These are phyloP conservation scores for Rossbeevera mucosa DNA, from an alignment of 768 basidiomycete genomes.

Conservation along the genomic window DNA sequence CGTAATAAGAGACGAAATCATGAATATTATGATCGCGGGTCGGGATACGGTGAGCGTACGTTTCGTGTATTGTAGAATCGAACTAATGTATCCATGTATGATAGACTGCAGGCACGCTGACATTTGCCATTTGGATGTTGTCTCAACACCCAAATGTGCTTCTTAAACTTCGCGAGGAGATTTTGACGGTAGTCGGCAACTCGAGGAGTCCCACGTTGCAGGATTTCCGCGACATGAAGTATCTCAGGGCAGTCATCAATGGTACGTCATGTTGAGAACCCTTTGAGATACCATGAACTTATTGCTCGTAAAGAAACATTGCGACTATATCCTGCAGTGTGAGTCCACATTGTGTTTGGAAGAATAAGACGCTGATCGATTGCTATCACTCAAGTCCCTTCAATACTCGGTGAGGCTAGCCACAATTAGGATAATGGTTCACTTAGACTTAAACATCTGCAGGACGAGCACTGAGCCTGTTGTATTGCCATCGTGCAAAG, in stretches of 20 bases:
- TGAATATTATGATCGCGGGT: conserved; percentile 37
- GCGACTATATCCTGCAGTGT: conserved; percentile 31
- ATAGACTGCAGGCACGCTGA: conserved; percentile 30
- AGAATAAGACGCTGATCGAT: background rate
- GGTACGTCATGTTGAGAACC: conserved; percentile 12
- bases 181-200: conserved; percentile 25
- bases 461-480: conserved; percentile 23
- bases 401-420: conserved; percentile 17
- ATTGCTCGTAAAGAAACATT: conserved; percentile 25
- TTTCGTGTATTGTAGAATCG: background rate
- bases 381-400: conserved; percentile 17
- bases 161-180: conserved; percentile 29
- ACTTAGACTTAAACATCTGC: background rate
- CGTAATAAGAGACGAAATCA: conserved; percentile 32
- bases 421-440: background rate
- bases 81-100: background rate
- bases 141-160: conserved; percentile 27
- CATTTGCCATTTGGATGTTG: conserved; percentile 28
- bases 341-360: conserved; percentile 1
- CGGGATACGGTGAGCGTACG: conserved; percentile 28
- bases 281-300: background rate
- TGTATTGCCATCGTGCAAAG: conserved; percentile 22
- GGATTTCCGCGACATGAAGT: conserved; percentile 37
- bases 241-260: conserved; percentile 37
- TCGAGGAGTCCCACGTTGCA: conserved; percentile 28